Evolutionary conservation across 225 moss, liverwort and hornwort genomes (phyloP).

Genomic region (Antitrichia curtipendula): DNA sequence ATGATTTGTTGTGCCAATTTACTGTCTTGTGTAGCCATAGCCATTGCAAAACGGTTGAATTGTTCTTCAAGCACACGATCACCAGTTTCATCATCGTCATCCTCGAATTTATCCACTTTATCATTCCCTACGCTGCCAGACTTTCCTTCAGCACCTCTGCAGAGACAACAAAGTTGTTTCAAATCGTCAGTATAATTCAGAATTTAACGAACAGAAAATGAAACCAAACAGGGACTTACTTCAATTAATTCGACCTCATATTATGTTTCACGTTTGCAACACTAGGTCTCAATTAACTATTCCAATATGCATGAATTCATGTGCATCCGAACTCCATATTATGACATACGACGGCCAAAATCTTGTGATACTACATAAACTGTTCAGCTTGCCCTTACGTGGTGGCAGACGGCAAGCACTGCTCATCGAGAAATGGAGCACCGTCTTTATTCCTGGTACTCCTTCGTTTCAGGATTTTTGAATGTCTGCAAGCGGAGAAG

Average conservation of each 20-base stretch:
- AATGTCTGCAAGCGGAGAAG: conserved; percentile 3
- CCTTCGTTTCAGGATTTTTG: not conserved
- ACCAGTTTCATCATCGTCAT: conserved; percentile 34
- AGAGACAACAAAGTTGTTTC: not conserved
- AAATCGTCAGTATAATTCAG: not conserved
- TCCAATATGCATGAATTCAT: not conserved
- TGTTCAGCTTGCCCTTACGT: conserved; percentile 6
- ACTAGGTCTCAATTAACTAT: not conserved
- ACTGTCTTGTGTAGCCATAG: conserved; percentile 58
- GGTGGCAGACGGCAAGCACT: conserved; percentile 1
- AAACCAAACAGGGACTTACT: not conserved
- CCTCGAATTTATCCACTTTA: conserved; percentile 30
- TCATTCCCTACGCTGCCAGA: conserved; percentile 8
- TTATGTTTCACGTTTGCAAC: not conserved
- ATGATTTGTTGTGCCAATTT: conserved; percentile 59
- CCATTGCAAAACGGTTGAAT: conserved; percentile 78
- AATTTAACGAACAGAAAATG: not conserved
- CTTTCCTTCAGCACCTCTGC: conserved; percentile 29
- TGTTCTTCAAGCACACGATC: conserved; percentile 59
- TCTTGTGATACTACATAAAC: not conserved
- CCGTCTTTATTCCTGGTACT: conserved; percentile 18
- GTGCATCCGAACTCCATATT: not conserved
- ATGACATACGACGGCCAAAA: not conserved
- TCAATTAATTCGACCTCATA: not conserved
- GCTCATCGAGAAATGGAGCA: conserved; percentile 12